These are phyloP conservation scores for Coniochaeta sp. DNA, from an alignment of 2,329 filamentous ascomycete genomes.

Conservation along the genomic window DNA sequence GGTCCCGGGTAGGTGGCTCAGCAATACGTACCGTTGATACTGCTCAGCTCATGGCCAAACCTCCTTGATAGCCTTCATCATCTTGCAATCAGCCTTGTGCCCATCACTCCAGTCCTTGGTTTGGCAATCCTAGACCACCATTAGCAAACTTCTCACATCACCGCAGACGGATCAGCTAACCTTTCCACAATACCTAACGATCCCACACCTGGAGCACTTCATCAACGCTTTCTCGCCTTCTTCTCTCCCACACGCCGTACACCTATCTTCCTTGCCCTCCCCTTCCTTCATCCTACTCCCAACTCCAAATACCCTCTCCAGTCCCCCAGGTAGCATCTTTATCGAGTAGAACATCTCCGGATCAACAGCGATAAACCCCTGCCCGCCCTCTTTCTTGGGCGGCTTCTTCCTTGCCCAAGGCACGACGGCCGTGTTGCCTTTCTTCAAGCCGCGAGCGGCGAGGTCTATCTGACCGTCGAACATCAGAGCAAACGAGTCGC, in stretches of 20 bases:
- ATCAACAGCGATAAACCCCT: constrained; percentile 29
- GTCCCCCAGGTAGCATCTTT: constrained; percentile 22
- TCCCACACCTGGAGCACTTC: constrained; percentile 35
- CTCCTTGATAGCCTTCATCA: constrained; percentile 28
- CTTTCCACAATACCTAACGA: constrained; percentile 38
- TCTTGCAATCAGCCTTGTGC: constrained; percentile 37
- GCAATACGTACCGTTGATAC: not conserved
- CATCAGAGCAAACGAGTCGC: constrained; percentile 34
- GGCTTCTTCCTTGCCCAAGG: constrained; percentile 24
- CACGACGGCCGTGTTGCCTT: constrained; percentile 31
- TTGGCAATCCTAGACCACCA: constrained; percentile 30
- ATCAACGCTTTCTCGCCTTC: constrained; percentile 19
- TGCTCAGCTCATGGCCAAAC: constrained; percentile 20
- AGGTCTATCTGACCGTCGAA: constrained; percentile 33
- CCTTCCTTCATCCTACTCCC: constrained; percentile 10
- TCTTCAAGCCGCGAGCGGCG: constrained; percentile 21
- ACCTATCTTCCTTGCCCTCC: constrained; percentile 14
- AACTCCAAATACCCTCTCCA: constrained; percentile 23
- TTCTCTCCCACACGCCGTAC: constrained; percentile 19
- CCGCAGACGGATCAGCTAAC: constrained; percentile 19
- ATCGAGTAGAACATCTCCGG: constrained; percentile 17
- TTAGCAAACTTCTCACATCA: not conserved
- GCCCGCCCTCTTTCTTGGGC: constrained; percentile 24
- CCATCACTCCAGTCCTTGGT: constrained; percentile 32
- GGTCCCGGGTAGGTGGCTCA: too few species aligned